Base-by-base conservation (phyloP, 1,284 basidiomycete species). In the Malassezia equina region DNA sequence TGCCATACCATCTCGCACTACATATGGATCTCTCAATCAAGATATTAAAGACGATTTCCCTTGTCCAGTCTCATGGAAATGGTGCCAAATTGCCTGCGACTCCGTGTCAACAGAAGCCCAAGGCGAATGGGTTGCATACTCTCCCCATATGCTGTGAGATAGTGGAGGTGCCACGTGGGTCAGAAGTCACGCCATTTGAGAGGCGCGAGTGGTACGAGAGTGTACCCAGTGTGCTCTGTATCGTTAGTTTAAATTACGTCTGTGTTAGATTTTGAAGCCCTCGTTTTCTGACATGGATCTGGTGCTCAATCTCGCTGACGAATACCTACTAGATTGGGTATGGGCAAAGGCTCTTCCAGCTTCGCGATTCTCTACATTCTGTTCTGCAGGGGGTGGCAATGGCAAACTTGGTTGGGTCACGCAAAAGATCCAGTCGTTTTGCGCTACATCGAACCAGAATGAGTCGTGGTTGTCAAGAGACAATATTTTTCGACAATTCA, bases 401-500 rank as follows among this genome's bases (percentile, higher is more conserved):
- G 36, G 36, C 6, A 39, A 3, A 7, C 9, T 39, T 12, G 3
- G 17, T 11, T 39, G 36, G 36, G 15, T 21, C 17, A 7, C 36
- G 2, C 5, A 39, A 21, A 13, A 34, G 6, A 23, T 48, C 19
- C 21, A 17, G 9, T 25, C 36, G 9, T 19, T 24, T 8, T 51
- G 49, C 11, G 40, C 28, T n/a, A 17, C 24, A 1, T 15, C 39
- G 15, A 50, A 34, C 17, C 40, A 55, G n/a, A 8, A 45, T 28
- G 51, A 58, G 24, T 65, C 61, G 9, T 63, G 62, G 46, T 41
- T 67, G 23, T 64, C 65, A n/a, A 54, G 67, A 28, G 64, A 63
- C 31, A 66, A 61, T 44, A 57, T 67, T 24, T 36, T 67, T 13
- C 65, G 91, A 32, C 93, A 96, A 73, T 62, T 84, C 8, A 39